phyloP scores from a whole-genome alignment of 495 filamentous ascomycete species.

The Rusavskia elegans region DNA sequence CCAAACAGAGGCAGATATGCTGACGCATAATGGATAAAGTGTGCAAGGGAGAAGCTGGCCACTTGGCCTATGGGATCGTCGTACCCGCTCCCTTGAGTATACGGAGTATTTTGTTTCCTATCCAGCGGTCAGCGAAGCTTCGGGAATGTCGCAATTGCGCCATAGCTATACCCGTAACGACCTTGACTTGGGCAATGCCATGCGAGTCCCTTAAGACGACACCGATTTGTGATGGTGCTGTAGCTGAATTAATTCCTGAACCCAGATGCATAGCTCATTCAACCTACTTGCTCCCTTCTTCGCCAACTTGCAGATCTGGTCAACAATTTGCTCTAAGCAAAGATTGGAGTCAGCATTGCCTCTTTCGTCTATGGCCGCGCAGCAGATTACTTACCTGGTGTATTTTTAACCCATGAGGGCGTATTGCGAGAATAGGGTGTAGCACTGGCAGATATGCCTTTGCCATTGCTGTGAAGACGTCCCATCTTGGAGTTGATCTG shows the following conservation, averaged over 20 bases:
- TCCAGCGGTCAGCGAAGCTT: constrained; percentile 11
- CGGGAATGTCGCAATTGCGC: not conserved
- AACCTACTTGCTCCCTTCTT: constrained; percentile 62
- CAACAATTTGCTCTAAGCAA: constrained; percentile 55
- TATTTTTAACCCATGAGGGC: constrained; percentile 87
- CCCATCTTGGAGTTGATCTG: constrained; percentile 52
- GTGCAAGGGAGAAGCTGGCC: too few relatives aligned
- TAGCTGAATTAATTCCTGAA: too few relatives aligned
- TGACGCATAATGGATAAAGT: not conserved
- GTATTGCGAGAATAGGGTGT: constrained; percentile 89
- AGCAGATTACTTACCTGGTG: constrained; percentile 26
- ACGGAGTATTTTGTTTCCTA: constrained; percentile 98
- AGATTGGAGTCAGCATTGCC: too few relatives aligned
- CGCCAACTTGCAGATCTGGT: constrained; percentile 97
- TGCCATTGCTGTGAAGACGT: constrained; percentile 98
- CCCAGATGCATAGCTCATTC: too few relatives aligned
- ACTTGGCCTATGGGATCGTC: constrained; percentile 11
- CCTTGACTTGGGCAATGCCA: constrained; percentile 90
- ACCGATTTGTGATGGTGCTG: constrained; percentile 88
- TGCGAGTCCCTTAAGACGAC: constrained; percentile 93
- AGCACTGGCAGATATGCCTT: constrained; percentile 90
- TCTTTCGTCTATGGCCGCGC: too few relatives aligned
- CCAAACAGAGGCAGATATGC: constrained; percentile 78
- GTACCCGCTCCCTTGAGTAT: constrained; percentile 93
- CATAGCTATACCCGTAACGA: constrained; percentile 72